phyloP scores from a whole-genome alignment of 2,329 filamentous ascomycete species.

The Karstenula rhodostoma region DNA sequence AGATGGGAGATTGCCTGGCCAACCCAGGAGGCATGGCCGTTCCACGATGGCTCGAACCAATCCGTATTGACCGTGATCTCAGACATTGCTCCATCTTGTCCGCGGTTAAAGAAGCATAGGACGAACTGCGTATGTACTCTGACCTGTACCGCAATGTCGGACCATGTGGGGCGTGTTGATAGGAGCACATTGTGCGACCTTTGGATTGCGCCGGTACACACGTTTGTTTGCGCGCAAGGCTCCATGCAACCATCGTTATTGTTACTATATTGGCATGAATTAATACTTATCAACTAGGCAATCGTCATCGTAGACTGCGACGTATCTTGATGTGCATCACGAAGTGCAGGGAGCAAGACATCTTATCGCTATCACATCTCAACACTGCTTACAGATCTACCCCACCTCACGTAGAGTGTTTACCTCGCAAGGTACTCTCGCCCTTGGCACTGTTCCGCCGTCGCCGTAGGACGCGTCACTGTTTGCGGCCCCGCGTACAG shows the following conservation, averaged over 20 bases:
- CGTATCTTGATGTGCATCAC: not conserved
- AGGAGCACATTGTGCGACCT: not conserved
- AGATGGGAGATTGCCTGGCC: not conserved
- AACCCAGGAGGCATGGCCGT: not conserved
- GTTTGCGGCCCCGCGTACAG: conserved; percentile 3
- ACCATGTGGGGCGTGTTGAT: not conserved
- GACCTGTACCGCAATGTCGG: not conserved
- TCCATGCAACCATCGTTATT: not conserved
- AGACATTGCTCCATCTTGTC: not conserved
- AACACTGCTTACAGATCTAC: not conserved
- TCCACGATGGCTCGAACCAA: not conserved
- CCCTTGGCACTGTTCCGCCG: not conserved
- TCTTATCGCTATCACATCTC: not conserved
- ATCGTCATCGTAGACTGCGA: not conserved
- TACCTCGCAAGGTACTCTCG: not conserved
- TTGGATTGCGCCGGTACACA: not conserved
- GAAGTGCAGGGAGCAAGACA: not conserved
- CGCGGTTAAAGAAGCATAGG: too few species aligned
- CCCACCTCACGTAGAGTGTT: not conserved
- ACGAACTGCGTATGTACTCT: too few species aligned
- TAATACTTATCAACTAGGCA: not conserved
- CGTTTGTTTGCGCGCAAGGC: not conserved
- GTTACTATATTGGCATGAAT: not conserved
- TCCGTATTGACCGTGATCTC: not conserved
- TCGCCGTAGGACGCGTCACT: not conserved